Conservation (phyloP, 169 alveolate genomes). For the Perkinsus olseni region DNA sequence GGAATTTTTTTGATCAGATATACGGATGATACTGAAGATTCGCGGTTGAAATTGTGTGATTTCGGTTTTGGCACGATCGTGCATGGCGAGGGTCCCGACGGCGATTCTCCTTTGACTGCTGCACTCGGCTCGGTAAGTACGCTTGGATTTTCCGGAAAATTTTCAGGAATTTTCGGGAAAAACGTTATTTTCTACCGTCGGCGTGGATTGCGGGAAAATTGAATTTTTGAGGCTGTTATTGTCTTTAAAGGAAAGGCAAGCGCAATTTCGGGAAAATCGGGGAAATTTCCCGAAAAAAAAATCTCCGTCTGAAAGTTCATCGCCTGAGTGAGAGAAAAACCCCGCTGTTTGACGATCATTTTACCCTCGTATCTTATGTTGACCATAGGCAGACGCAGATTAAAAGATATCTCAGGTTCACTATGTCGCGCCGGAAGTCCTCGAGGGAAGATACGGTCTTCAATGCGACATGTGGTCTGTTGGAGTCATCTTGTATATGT, state of each 20-base stretch:
- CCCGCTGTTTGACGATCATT: no score
- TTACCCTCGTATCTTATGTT: no score
- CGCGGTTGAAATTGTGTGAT: neutral
- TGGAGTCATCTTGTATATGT: constrained; percentile 79
- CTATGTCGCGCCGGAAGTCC: constrained; percentile 86
- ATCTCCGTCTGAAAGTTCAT: no score
- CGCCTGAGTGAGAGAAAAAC: no score
- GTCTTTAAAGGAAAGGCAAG: no score
- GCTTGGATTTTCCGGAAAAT: neutral
- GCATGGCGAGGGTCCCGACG: neutral
- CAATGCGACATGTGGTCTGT: constrained; percentile 87
- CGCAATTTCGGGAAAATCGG: no score
- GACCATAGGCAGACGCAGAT: no score
- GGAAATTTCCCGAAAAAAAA: no score
- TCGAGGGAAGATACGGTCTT: constrained; percentile 73
- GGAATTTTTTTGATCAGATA: neutral
- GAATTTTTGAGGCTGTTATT: no score
- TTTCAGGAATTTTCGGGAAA: no score
- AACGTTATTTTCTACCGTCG: no score
- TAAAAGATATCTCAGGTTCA: constrained; percentile 34
- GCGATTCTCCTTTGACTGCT: neutral
- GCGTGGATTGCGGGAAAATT: no score
- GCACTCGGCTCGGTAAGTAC: neutral
- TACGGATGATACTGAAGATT: neutral
- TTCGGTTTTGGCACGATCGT: neutral